phyloP scores from a whole-genome alignment of 768 basidiomycete genomes.

The Pholiota microspora region DNA sequence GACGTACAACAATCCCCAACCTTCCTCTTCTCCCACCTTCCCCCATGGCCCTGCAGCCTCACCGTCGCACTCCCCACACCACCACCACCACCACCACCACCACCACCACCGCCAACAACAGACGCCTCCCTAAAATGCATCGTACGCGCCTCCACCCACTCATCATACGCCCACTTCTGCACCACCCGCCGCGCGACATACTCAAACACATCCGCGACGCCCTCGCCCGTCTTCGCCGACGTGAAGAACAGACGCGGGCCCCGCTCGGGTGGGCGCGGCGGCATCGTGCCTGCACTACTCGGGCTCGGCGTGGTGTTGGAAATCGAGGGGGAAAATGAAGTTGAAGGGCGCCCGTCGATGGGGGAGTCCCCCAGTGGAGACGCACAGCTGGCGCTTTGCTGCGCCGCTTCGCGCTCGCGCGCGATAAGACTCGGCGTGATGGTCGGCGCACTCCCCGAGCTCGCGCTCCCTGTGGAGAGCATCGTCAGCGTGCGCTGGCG shows the following conservation, averaged over 20 bases:
- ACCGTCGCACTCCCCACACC: neutral
- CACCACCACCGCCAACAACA: neutral
- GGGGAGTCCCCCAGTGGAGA: neutral
- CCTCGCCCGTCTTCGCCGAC: conserved; percentile 76
- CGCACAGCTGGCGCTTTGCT: neutral
- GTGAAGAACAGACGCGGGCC: conserved; percentile 72
- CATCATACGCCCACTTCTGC: conserved; percentile 65
- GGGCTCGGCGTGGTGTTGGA: neutral
- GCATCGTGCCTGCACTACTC: conserved; percentile 4
- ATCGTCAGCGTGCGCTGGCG: conserved; percentile 26
- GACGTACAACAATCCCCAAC: neutral
- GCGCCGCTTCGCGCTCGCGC: conserved; percentile 22
- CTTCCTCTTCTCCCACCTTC: neutral
- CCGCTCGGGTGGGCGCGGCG: conserved; percentile 38
- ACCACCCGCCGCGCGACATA: conserved; percentile 69
- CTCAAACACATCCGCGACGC: conserved; percentile 72
- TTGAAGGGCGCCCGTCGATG: too few species aligned
- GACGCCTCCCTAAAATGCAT: conserved; percentile 24
- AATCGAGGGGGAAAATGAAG: too few species aligned
- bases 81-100: neutral
- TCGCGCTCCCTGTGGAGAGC: conserved; percentile 32
- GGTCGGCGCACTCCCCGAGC: conserved; percentile 49
- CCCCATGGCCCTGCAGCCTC: neutral
- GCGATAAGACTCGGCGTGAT: conserved; percentile 62
- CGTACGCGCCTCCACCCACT: conserved; percentile 41